Evolutionary conservation across 306 rosid genomes (phyloP).

Genomic region (Citrullus amarus): DNA sequence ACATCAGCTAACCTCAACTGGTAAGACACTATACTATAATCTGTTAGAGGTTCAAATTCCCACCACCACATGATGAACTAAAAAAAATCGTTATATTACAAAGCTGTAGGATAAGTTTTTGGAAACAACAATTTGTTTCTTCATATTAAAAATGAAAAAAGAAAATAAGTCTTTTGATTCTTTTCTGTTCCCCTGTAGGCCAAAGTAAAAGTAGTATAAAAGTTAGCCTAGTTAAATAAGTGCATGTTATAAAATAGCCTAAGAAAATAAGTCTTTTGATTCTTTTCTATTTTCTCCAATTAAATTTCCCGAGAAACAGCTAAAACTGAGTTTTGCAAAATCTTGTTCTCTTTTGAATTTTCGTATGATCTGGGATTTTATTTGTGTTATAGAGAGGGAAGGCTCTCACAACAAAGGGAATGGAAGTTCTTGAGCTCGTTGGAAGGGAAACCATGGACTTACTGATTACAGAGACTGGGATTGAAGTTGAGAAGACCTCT

Average conservation of each 20-base stretch:
- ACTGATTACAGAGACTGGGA: conserved; percentile 83
- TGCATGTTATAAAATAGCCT: background rate
- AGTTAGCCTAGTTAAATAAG: background rate
- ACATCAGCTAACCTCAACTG: background rate
- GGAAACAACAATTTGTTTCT: background rate
- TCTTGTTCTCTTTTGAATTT: background rate
- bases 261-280: too few relatives aligned
- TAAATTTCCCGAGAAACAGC: background rate
- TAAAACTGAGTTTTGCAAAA: background rate
- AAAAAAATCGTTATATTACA: background rate
- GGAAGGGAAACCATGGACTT: conserved; percentile 93
- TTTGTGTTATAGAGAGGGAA: conserved; percentile 59
- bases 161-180: background rate
- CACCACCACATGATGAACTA: background rate
- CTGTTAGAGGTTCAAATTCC: background rate
- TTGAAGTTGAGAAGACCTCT: conserved; percentile 60
- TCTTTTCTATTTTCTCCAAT: background rate
- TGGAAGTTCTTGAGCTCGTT: conserved; percentile 91
- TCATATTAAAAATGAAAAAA: background rate
- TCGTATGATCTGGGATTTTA: background rate
- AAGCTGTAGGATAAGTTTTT: background rate
- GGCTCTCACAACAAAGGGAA: conserved; percentile 91
- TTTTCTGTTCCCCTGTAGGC: background rate
- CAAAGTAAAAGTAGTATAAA: background rate
- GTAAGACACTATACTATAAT: background rate